Evolutionary conservation across 2,329 filamentous ascomycete genomes (phyloP).

Genomic region (Sporothrix euskadiensis): DNA sequence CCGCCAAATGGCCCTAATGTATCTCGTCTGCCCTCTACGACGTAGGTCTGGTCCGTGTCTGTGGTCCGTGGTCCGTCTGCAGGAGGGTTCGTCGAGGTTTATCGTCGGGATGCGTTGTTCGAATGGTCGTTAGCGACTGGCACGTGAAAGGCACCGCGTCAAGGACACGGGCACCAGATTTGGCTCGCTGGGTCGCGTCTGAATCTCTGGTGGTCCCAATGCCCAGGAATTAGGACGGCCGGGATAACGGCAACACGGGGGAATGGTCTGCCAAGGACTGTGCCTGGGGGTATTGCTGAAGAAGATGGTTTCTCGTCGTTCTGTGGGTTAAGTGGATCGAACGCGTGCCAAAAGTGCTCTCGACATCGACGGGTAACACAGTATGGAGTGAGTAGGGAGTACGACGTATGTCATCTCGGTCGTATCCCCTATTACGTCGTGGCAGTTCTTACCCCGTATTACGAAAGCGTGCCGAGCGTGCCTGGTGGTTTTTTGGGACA

Average conservation of each 20-base stretch:
- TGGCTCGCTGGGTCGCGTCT: background rate
- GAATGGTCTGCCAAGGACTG: background rate
- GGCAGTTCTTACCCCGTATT: background rate
- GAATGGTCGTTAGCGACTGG: background rate
- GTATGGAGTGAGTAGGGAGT: background rate
- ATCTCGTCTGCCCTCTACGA: background rate
- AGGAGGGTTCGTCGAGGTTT: background rate
- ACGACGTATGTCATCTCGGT: background rate
- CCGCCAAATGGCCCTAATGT: too few relatives aligned
- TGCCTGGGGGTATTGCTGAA: slow-evolving; percentile 1
- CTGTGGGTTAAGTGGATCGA: background rate
- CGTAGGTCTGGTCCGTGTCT: background rate
- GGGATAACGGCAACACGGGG: slow-evolving; percentile 4
- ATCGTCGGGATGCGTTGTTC: background rate
- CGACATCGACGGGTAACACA: too few relatives aligned
- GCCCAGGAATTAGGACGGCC: background rate
- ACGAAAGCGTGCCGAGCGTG: background rate
- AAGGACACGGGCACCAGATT: too few relatives aligned
- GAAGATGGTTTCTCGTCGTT: background rate
- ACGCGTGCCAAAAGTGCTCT: background rate
- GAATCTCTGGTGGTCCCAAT: background rate
- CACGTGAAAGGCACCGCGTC: slow-evolving; percentile 18
- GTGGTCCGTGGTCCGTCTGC: background rate
- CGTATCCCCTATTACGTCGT: background rate
- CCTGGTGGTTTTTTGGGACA: background rate